Evolutionary conservation across 257 asterid genomes (phyloP), one percentile per base, ranked within the genome.

Genomic region (Solanum rostratum): DNA sequence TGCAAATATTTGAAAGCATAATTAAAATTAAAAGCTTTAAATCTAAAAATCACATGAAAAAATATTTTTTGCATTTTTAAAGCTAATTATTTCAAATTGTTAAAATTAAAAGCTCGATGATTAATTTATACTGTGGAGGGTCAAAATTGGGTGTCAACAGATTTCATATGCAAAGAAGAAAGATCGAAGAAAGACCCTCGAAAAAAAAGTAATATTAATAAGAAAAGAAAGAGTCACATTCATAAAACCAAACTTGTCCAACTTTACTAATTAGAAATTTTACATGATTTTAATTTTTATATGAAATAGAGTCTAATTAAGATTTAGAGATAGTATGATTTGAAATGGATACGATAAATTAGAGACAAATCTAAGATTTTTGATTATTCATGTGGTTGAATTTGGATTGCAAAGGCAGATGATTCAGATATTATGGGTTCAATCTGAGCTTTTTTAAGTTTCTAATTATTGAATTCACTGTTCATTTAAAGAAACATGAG

Each of bases 191-290:
- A n/a, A n/a, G n/a, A n/a, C 41, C 45, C 24, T 0, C 39, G 39
- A 5, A 5, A 0, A 4, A 2, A 11, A 20, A 22, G 24, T 22
- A 20, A 27, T 63, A 27, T 27, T 27, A 2, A 43, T 70, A 70
- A 41, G 54, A 46, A 45, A 81, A 86, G 7, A 59, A 19, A 81
- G 59, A 86, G 85, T 59, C 22, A 81, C 73, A 81, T 60, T 59
- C 66, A 84, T 83, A 83, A 63, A 84, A 86, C 90, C 90, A 87
- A 86, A 86, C 66, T 83, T 6, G 24, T 66, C 7, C 24, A 65
- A 66, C 13, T 33, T 66, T 7, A 30, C 14, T 22, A 22, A 14
- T 8, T 30, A 13, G 41, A 66, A 33, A 3, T 66, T 66, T 66
- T 66, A 33, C 22, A 16, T 63, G 41, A 63, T 63, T 63, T 63